A percentile compares a stretch with the other conserved stretches of the same genome.
Evolutionary conservation across 306 rosid species (phyloP).

Genomic region (Cercis canadensis): DNA sequence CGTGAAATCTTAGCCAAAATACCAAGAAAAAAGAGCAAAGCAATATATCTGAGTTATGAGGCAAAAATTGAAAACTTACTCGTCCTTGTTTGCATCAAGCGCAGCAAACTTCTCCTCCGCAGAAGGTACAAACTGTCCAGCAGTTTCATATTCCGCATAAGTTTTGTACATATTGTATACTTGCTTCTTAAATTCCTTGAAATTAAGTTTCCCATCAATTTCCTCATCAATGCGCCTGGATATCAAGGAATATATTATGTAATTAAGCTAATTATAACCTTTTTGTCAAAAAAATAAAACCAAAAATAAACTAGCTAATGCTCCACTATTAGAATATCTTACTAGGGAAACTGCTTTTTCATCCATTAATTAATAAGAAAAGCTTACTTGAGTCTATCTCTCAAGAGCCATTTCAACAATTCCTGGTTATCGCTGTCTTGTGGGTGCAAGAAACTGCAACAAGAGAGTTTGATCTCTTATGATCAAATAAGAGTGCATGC

Average conservation of each 20-base stretch:
- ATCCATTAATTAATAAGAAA: background rate
- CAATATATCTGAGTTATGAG: background rate
- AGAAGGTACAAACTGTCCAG: constrained; percentile 38
- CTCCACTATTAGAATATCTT: no score
- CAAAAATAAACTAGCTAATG: no score
- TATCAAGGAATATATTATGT: background rate
- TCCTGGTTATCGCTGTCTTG: constrained; percentile 68
- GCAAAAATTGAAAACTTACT: constrained; percentile 43
- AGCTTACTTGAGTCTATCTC: constrained; percentile 63
- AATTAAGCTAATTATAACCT: no score
- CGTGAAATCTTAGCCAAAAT: no score
- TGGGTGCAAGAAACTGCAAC: constrained; percentile 75
- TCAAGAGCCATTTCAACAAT: constrained; percentile 62
- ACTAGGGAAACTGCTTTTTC: no score
- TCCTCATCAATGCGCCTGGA: constrained; percentile 64
- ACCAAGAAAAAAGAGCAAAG: no score
- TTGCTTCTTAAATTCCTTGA: constrained; percentile 55
- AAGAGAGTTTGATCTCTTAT: background rate
- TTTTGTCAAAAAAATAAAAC: no score
- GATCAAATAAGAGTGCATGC: background rate
- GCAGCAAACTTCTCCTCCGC: constrained; percentile 55
- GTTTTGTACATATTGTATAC: constrained; percentile 53
- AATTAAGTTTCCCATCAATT: constrained; percentile 62
- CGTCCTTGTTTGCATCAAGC: constrained; percentile 71
- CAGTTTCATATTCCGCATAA: constrained; percentile 58